Conservation (phyloP, 257 asterid genomes). For the Craterostigma plantagineum region DNA sequence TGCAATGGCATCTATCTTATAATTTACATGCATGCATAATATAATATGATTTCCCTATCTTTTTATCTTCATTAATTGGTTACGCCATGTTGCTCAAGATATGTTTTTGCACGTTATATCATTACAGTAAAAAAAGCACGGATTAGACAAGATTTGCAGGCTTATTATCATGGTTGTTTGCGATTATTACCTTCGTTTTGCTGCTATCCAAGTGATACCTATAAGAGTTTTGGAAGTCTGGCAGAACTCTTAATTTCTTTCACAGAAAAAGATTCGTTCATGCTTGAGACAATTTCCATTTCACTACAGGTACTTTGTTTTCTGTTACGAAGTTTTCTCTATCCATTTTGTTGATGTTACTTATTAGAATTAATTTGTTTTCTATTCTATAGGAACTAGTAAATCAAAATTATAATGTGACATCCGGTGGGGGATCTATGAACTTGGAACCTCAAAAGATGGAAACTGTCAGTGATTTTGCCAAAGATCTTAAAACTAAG, state of each 20-base stretch:
- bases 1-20: too few species aligned
- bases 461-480: slow-evolving; percentile 14
- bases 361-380: slow-evolving; percentile 4
- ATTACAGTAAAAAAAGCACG: slow-evolving; percentile 56
- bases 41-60: too few species aligned
- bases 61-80: too few species aligned
- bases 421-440: slow-evolving; percentile 18
- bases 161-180: slow-evolving; percentile 61
- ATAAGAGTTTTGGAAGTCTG: slow-evolving; percentile 35
- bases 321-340: slow-evolving; percentile 4
- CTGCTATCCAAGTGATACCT: slow-evolving; percentile 58
- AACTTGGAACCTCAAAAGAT: slow-evolving; percentile 18
- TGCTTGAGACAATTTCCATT: slow-evolving; percentile 43
- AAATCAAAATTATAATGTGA: slow-evolving; percentile 34
- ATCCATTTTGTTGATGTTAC: slow-evolving; percentile 1
- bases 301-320: slow-evolving; percentile 48
- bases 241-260: slow-evolving; percentile 37
- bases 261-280: slow-evolving; percentile 38
- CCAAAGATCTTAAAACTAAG: slow-evolving; percentile 16
- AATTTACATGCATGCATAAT: too few species aligned
- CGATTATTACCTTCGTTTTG: slow-evolving; percentile 86
- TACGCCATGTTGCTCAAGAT: too few species aligned
- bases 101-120: background rate
- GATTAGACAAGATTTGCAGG: slow-evolving; percentile 55
- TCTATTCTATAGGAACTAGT: slow-evolving; percentile 37